Evolutionary conservation across 2,329 filamentous ascomycete genomes (phyloP).

Genomic region (Mariannaea elegans): DNA sequence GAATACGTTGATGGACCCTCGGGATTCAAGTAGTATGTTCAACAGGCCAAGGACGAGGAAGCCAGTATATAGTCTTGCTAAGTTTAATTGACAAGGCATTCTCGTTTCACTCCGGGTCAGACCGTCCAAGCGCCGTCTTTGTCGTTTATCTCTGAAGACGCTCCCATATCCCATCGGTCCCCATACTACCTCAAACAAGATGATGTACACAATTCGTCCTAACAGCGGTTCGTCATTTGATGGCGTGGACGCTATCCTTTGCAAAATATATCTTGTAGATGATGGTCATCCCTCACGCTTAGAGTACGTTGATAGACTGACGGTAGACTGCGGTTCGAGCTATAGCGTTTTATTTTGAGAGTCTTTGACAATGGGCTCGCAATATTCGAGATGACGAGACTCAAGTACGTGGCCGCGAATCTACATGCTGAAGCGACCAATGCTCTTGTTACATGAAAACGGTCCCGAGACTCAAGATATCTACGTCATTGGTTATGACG

Average conservation of each 20-base stretch:
- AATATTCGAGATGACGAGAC: slow-evolving; percentile 40
- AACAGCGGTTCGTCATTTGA: slow-evolving; percentile 45
- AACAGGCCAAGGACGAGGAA: too few species aligned
- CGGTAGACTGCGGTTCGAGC: slow-evolving; percentile 41
- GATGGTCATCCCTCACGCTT: slow-evolving; percentile 42
- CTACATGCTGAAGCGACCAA: slow-evolving; percentile 42
- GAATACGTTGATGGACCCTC: too few species aligned
- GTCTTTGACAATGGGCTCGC: slow-evolving; percentile 41
- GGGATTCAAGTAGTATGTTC: too few species aligned
- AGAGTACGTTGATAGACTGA: slow-evolving; percentile 38
- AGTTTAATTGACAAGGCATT: too few species aligned
- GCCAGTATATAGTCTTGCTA: too few species aligned
- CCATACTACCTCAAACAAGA: too few species aligned
- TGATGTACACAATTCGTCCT: slow-evolving; percentile 40
- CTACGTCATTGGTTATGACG: slow-evolving; percentile 43
- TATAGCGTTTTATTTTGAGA: slow-evolving; percentile 34
- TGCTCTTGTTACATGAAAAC: slow-evolving; percentile 28
- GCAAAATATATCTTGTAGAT: slow-evolving; percentile 37
- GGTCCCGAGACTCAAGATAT: slow-evolving; percentile 36
- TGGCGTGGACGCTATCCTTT: slow-evolving; percentile 43
- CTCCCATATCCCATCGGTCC: too few species aligned
- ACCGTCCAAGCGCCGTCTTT: too few species aligned
- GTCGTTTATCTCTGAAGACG: too few species aligned
- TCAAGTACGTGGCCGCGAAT: slow-evolving; percentile 43
- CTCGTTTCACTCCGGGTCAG: too few species aligned